phyloP scores from a whole-genome alignment of 176 grass and related monocot genomes.

The Oryza glumipatula region DNA sequence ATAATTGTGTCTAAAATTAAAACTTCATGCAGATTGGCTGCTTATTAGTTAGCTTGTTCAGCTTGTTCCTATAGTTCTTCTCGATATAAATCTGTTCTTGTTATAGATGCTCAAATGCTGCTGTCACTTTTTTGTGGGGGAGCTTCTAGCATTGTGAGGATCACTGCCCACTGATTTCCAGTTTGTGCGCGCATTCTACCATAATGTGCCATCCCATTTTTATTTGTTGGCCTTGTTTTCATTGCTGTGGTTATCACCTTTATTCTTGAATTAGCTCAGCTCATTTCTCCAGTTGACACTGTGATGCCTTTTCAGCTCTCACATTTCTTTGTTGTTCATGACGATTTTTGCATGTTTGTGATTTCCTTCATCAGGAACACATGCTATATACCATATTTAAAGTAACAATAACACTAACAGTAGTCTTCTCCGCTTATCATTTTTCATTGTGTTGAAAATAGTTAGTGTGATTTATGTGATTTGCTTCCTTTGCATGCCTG shows the following conservation, averaged over 20 bases:
- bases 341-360: background rate
- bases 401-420: background rate
- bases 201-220: background rate
- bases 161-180: background rate
- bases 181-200: background rate
- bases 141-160: background rate
- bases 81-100: background rate
- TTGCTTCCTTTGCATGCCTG: background rate
- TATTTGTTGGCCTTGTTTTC: background rate
- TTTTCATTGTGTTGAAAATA: background rate
- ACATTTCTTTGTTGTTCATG: background rate
- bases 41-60: background rate
- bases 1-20: conserved; percentile 1
- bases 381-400: background rate
- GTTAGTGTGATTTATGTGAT: background rate
- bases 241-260: background rate
- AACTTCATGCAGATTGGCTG: background rate
- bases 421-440: background rate
- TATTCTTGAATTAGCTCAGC: background rate
- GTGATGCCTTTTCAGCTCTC: background rate
- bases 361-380: background rate
- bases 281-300: background rate
- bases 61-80: background rate
- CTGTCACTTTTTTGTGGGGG: background rate
- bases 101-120: background rate